Percentiles rank a stretch among this genome's conserved stretches.
Evolutionary conservation across 2,329 filamentous ascomycete genomes (phyloP).

Genomic region (Calycina marina): DNA sequence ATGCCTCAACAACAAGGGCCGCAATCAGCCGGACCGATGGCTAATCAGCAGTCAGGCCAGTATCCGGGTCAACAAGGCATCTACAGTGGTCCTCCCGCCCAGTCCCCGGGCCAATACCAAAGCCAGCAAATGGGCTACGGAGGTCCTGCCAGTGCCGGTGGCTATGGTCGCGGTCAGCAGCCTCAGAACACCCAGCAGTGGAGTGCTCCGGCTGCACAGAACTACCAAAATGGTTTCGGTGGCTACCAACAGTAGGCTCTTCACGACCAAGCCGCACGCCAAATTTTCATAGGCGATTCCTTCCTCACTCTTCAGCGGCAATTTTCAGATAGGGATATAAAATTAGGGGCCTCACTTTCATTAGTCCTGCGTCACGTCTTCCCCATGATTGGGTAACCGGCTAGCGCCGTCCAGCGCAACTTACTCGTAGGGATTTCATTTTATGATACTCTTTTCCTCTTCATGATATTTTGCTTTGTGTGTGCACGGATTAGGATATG

Average conservation of each 20-base stretch:
- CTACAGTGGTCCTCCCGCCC: constrained; percentile 46
- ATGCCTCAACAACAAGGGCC: constrained; percentile 26
- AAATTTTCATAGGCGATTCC: constrained; percentile 2
- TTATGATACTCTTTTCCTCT: constrained; percentile 18
- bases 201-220: constrained; percentile 41
- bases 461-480: constrained; percentile 18
- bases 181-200: constrained; percentile 23
- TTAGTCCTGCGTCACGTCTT: constrained; percentile 14
- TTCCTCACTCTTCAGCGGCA: constrained; percentile 11
- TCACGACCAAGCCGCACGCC: neutral
- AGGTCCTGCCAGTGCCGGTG: constrained; percentile 61
- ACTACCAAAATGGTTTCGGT: constrained; percentile 47
- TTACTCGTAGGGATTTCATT: constrained; percentile 20
- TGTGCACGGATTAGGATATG: constrained; percentile 21
- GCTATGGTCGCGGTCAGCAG: constrained; percentile 64
- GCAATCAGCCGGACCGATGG: constrained; percentile 24
- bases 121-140: constrained; percentile 60
- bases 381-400: constrained; percentile 11
- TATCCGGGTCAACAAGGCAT: constrained; percentile 53
- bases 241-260: constrained; percentile 42
- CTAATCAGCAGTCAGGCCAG: constrained; percentile 25
- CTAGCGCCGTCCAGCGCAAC: constrained; percentile 16
- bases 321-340: constrained; percentile 15
- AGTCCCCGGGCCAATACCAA: constrained; percentile 47
- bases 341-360: constrained; percentile 12